A percentile compares a stretch with the other conserved stretches of the same genome.
These are phyloP conservation scores for Diaporthe batatas DNA, from an alignment of 2,329 filamentous ascomycete species.

Conservation along the genomic window DNA sequence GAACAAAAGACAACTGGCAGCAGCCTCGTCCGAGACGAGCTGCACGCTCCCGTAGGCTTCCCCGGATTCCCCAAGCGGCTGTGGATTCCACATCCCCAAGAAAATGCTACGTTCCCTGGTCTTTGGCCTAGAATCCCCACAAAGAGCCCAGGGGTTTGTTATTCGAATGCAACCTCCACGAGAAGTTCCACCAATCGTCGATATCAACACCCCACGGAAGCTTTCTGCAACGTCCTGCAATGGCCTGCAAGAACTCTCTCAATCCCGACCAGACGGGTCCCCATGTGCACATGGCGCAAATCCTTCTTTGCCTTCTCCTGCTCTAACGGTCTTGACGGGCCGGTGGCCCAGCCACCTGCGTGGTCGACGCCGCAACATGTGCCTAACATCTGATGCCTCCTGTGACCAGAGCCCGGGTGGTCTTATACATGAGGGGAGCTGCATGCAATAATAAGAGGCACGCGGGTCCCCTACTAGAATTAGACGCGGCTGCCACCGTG, in stretches of 20 bases:
- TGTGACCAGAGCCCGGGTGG: neutral
- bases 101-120: neutral
- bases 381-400: neutral
- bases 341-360: slow-evolving; percentile 35
- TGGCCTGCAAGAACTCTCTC: neutral
- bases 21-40: neutral
- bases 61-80: slow-evolving; percentile 39
- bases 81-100: slow-evolving; percentile 9
- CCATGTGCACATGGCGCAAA: slow-evolving; percentile 14
- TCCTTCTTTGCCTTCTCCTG: neutral
- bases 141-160: slow-evolving; percentile 21
- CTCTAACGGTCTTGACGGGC: slow-evolving; percentile 38
- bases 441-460: slow-evolving; percentile 38
- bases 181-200: slow-evolving; percentile 42
- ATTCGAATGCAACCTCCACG: slow-evolving; percentile 5
- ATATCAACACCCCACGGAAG: neutral
- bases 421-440: neutral
- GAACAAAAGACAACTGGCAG: neutral
- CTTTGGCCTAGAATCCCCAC: slow-evolving; percentile 29
- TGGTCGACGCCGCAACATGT: slow-evolving; percentile 3
- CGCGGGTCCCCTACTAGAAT: slow-evolving; percentile 11
- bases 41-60: slow-evolving; percentile 31
- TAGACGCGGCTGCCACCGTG: slow-evolving; percentile 35
- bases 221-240: slow-evolving; percentile 14
- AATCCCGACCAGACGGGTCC: slow-evolving; percentile 1